Evolutionary conservation across 2,329 filamentous ascomycete species (phyloP).

Genomic region (Ophiostoma ulmi): DNA sequence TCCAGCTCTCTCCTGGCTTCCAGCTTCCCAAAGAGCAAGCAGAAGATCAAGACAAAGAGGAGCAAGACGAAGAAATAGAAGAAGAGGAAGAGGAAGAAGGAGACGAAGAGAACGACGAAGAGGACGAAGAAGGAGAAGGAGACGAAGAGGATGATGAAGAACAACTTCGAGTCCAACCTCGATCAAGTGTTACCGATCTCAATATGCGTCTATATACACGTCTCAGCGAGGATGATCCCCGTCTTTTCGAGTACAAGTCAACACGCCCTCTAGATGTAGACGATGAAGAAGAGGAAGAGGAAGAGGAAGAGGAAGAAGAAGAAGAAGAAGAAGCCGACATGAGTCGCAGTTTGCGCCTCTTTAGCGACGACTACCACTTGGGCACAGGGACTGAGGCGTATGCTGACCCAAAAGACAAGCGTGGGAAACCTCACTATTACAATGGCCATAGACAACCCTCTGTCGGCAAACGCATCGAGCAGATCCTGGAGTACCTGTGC

Average conservation of each 20-base stretch:
- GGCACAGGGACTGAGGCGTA: no score
- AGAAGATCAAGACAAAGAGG: background rate
- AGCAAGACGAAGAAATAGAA: background rate
- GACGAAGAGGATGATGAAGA: no score
- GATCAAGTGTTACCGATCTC: background rate
- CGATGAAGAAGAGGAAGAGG: background rate
- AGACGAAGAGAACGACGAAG: no score
- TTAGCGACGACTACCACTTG: no score
- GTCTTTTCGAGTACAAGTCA: no score
- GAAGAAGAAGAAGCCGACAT: no score
- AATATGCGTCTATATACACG: background rate
- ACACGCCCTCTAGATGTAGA: background rate
- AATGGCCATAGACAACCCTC: background rate
- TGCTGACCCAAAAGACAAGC: no score
- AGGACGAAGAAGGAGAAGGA: no score
- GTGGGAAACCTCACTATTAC: background rate
- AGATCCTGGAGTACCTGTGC: constrained; percentile 43
- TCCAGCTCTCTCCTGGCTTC: constrained; percentile 15
- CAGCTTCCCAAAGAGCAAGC: background rate
- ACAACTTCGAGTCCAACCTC: no score
- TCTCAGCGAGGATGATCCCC: background rate
- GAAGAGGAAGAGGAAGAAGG: no score
- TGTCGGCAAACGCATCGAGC: constrained; percentile 30
- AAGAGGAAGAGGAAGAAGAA: background rate
- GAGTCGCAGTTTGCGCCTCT: no score